phyloP scores from a whole-genome alignment of 2,329 filamentous ascomycete genomes.

The Pseudomassariella vexata region DNA sequence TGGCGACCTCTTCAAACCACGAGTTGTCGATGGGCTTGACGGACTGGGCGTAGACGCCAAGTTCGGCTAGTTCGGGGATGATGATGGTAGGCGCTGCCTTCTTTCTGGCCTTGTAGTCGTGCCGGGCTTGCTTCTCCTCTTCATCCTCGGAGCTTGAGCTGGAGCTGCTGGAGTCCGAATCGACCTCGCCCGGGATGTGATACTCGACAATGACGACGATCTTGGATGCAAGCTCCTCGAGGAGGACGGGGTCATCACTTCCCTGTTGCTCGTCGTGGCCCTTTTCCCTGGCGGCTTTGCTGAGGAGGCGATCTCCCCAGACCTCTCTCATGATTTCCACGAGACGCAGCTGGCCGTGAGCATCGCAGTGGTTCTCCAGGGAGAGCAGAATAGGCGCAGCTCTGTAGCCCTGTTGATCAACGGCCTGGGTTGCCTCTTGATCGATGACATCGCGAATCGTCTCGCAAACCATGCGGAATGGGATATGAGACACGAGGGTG shows the following conservation, averaged over 20 bases:
- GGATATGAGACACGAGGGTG: conserved; percentile 60
- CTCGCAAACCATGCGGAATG: conserved; percentile 60
- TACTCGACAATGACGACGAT: conserved; percentile 65
- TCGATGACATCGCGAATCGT: conserved; percentile 59
- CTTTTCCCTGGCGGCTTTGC: conserved; percentile 48
- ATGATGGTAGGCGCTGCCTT: conserved; percentile 45
- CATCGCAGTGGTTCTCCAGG: conserved; percentile 61
- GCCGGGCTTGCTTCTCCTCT: conserved; percentile 38
- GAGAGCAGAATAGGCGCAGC: conserved; percentile 58
- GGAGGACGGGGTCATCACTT: conserved; percentile 45
- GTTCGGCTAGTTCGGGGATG: conserved; percentile 57
- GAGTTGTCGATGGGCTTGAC: conserved; percentile 62
- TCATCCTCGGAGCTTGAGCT: conserved; percentile 23
- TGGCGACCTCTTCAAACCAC: conserved; percentile 49
- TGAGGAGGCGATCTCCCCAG: conserved; percentile 54
- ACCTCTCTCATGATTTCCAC: conserved; percentile 61
- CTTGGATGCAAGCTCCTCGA: conserved; percentile 55
- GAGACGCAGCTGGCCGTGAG: conserved; percentile 53
- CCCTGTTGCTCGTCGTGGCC: conserved; percentile 50
- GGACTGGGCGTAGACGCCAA: conserved; percentile 65
- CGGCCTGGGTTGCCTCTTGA: conserved; percentile 42
- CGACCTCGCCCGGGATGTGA: conserved; percentile 48
- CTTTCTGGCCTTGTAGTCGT: conserved; percentile 49
- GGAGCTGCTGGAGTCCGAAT: conserved; percentile 27
- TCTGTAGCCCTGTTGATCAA: conserved; percentile 28